Evolutionary conservation across 768 basidiomycete genomes (phyloP), one percentile per base, ranked within the genome.

Genomic region (Termitomyces sp.): DNA sequence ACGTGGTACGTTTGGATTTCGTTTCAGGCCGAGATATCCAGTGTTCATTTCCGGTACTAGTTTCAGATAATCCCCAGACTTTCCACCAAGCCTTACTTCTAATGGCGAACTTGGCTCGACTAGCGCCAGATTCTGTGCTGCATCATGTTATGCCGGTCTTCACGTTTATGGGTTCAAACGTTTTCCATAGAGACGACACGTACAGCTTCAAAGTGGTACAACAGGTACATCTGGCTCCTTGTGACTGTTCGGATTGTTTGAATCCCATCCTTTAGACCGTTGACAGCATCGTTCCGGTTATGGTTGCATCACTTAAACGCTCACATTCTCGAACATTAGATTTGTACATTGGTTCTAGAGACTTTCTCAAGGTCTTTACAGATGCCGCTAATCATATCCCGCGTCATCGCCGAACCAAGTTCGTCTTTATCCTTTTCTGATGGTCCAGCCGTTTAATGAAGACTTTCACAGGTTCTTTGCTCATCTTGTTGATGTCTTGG

Each of bases 81-180:
- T 95, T 95, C 77, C 88, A 98, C 66, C 92, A 96, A 71, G 94
- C 94, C 0, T 78, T 98, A 3, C 80, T 98, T 28, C 80, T 98
- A 36, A 89, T 97, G 74, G 89, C 94, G 6, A 89, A 81, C 63
- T 74, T 98, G 58, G 91, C 94, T 3, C 84, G 88, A 18, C 78
- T 98, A 39, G 88, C 90, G 0, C 95, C 96, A 0, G 93, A 96
- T 59, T 91, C 94, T 12, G 93, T 96, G 35, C 79, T 98, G 13
- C 93, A 92, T 69, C 94, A 96, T 66, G 84, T 98, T 55, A 97
- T 99, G 93, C 96, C 97, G 4, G 88, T 99, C 49, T 98, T 99
- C 79, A 98, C 96, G 0, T 98, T 98, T 76, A 98, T 98, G 94
- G 96, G 97, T 20, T 93, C 96, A n/a, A 96, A 94, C 63, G 89